Base-by-base conservation (phyloP, 139 green algal genomes). In the Chlorella sp. region DNA sequence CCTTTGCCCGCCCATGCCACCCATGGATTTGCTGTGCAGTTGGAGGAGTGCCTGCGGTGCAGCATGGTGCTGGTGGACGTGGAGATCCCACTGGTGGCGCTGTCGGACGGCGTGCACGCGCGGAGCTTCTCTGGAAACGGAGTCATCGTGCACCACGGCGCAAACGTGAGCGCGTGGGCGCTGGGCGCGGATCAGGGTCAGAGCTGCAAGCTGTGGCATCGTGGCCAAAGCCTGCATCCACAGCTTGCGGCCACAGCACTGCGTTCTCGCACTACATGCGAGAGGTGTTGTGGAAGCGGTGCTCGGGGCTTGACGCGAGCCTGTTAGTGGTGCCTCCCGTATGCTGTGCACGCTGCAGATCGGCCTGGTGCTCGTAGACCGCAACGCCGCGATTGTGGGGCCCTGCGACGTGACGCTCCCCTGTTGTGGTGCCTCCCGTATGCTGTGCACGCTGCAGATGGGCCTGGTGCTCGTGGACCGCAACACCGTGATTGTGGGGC, bases 101-200 rank as follows among this genome's bases (percentile, higher is more conserved):
- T 97, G n/a, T 68, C 83, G 3, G 93, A 97, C 70, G 93, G 93
- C 0, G 90, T 97, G 42, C 91, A 97, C 79, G 87, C 85, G 27
- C 71, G 77, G 10, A 84, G 71, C 62, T 87, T 87, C 69, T 66
- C 76, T 63, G 88, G 88, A 27, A 89, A 78, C 50, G 89, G 89
- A 6, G 55, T 92, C 23, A 79, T 94, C 36, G 81, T 93, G 70
- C 80, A 88, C 69, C 80, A 88, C 17, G 72, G 69, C 26, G 70
- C 85, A 0, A 49, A 29, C 22, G 32, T 90, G 23, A 87, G 90
- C 2, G 76, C 94, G 49, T 83, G n/a, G n/a, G n/a, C n/a, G n/a
- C n/a, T n/a, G n/a, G n/a, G n/a, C n/a, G n/a, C n/a, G n/a, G n/a
- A n/a, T n/a, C n/a, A n/a, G n/a, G n/a, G n/a, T n/a, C n/a, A n/a